Percentiles rank a stretch among this genome's conserved stretches.
Evolutionary conservation across 1,284 basidiomycete genomes (phyloP).

Genomic region (Papiliotrema fonsecae): DNA sequence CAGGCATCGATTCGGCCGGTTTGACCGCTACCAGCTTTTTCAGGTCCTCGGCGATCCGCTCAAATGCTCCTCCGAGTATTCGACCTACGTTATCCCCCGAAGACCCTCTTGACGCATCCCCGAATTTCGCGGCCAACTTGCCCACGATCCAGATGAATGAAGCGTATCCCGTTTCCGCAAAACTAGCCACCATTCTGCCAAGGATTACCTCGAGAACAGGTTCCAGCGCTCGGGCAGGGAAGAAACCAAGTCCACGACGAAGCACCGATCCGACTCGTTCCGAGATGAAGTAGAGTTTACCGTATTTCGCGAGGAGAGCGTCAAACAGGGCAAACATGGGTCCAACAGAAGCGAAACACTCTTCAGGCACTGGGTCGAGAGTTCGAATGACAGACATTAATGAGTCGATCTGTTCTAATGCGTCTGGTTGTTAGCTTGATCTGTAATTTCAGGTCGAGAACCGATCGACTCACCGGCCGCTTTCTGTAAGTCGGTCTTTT

Average conservation of each 20-base stretch:
- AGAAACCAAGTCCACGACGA: slow-evolving; percentile 78
- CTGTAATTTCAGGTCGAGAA: too few species aligned
- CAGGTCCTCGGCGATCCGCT: slow-evolving; percentile 66
- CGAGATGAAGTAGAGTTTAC: slow-evolving; percentile 70
- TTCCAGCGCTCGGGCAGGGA: slow-evolving; percentile 61
- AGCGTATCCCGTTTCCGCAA: slow-evolving; percentile 75
- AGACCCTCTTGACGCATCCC: slow-evolving; percentile 52
- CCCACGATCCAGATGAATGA: slow-evolving; percentile 93
- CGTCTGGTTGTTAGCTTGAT: slow-evolving; percentile 53
- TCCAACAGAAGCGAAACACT: slow-evolving; percentile 71
- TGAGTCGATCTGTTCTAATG: slow-evolving; percentile 80
- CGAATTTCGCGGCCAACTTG: slow-evolving; percentile 71
- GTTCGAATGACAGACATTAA: slow-evolving; percentile 75
- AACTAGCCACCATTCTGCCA: slow-evolving; percentile 68
- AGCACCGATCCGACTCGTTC: slow-evolving; percentile 85
- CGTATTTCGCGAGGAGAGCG: slow-evolving; percentile 70
- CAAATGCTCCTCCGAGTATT: slow-evolving; percentile 64
- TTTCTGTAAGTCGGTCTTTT: slow-evolving; percentile 59
- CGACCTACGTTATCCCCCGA: slow-evolving; percentile 45
- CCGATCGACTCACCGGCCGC: slow-evolving; percentile 57
- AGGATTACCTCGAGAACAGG: slow-evolving; percentile 68
- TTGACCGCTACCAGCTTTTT: slow-evolving; percentile 64
- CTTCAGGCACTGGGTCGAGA: slow-evolving; percentile 71
- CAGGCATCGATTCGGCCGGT: slow-evolving; percentile 67
- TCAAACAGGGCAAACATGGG: slow-evolving; percentile 85